Evolutionary conservation across 2,329 filamentous ascomycete genomes (phyloP).

Genomic region (Ceratocystiopsis minuta): DNA sequence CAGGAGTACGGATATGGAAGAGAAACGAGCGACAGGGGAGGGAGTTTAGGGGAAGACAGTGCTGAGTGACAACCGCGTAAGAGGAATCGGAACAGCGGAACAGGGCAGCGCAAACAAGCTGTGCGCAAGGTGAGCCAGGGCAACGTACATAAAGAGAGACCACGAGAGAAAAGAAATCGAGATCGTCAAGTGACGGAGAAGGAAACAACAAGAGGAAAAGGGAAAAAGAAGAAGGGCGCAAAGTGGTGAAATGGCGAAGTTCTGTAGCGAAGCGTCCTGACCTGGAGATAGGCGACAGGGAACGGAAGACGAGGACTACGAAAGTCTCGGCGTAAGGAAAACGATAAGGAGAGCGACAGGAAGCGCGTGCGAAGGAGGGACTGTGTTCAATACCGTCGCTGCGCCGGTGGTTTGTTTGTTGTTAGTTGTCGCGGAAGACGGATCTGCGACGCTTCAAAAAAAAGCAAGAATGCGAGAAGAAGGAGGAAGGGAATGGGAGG

Average conservation of each 20-base stretch:
- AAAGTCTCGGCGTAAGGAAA: no score
- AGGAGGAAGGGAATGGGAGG: not conserved
- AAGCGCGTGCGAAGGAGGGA: not conserved
- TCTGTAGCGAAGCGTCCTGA: no score
- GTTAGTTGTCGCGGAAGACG: conserved; percentile 3
- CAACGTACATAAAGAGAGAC: not conserved
- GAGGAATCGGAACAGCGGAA: no score
- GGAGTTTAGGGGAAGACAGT: no score
- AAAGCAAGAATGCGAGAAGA: conserved; percentile 3
- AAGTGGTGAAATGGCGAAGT: no score
- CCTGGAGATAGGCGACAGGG: no score
- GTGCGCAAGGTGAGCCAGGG: conserved; percentile 1
- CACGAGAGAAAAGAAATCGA: not conserved
- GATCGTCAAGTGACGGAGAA: not conserved
- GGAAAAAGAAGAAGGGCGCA: no score
- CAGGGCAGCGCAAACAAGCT: not conserved
- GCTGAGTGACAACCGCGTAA: no score
- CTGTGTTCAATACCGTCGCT: conserved; percentile 1
- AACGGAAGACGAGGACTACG: no score
- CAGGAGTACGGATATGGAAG: not conserved
- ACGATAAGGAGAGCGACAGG: not conserved
- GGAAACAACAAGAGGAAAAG: not conserved
- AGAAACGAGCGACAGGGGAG: not conserved
- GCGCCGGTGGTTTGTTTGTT: conserved; percentile 2
- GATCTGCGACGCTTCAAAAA: conserved; percentile 6